These are phyloP conservation scores for Pseudogymnoascus sp. DNA, from an alignment of 2,329 filamentous ascomycete species.

Conservation along the genomic window DNA sequence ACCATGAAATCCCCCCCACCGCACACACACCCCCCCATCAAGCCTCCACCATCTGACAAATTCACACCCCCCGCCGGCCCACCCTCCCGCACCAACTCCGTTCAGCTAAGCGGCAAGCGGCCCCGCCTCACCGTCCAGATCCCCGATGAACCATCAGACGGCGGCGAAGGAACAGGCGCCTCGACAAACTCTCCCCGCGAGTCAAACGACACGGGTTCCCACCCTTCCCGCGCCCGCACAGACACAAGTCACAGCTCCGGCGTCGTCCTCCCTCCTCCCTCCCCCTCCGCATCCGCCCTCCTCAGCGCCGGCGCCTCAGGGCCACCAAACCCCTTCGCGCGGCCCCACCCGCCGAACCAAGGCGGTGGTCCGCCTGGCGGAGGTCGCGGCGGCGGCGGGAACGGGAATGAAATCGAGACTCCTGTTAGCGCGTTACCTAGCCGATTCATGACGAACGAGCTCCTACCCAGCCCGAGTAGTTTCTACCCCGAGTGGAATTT, in stretches of 20 bases:
- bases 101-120: conserved; percentile 54
- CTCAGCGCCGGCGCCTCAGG: conserved; percentile 86
- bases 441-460: conserved; percentile 77
- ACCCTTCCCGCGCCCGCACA: conserved; percentile 17
- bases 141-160: conserved; percentile 80
- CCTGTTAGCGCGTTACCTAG: conserved; percentile 92
- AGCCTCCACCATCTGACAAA: conserved; percentile 46
- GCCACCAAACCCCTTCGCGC: conserved; percentile 90
- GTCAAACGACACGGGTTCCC: conserved; percentile 18
- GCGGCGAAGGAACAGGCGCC: conserved; percentile 64
- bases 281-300: conserved; percentile 67
- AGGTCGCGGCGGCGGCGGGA: conserved; percentile 29
- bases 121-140: conserved; percentile 91
- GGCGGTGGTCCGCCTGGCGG: conserved; percentile 20
- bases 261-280: conserved; percentile 84
- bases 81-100: conserved; percentile 70
- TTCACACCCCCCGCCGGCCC: conserved; percentile 46
- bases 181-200: conserved; percentile 44
- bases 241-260: conserved; percentile 48
- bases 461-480: conserved; percentile 81
- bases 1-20: conserved; percentile 47
- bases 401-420: conserved; percentile 56
- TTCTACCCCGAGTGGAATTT: conserved; percentile 93
- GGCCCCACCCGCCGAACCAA: conserved; percentile 67
- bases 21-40: conserved; percentile 8